Evolutionary conservation across 169 alveolate species (phyloP).

Genomic region (Plasmodium knowlesi): DNA sequence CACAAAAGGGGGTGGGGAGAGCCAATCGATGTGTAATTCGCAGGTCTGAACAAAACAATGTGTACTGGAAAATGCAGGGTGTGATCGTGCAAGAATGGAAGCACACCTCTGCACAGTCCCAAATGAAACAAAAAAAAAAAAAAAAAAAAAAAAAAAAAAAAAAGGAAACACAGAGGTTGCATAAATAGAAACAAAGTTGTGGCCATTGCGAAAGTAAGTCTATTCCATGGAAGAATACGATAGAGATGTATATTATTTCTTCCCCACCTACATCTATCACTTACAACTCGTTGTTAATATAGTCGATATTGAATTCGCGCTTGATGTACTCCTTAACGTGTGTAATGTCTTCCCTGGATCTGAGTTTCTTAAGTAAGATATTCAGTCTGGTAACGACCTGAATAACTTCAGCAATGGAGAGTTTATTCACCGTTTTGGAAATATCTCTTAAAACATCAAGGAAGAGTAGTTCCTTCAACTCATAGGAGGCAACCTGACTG

Average conservation of each 20-base stretch:
- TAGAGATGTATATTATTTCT: background rate
- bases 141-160: no score
- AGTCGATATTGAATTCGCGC: conserved; percentile 11
- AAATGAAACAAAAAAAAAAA: background rate
- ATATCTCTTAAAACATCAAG: conserved; percentile 48
- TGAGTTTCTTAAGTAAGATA: conserved; percentile 44
- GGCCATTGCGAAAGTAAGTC: background rate
- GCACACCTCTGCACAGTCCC: background rate
- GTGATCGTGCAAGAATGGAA: background rate
- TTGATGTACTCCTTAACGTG: conserved; percentile 31
- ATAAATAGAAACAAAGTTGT: background rate
- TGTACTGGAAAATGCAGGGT: background rate
- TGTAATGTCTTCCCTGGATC: conserved; percentile 51
- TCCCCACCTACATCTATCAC: background rate
- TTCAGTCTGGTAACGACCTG: conserved; percentile 34
- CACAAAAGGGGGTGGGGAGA: background rate
- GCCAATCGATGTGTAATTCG: background rate
- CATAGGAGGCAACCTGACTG: conserved; percentile 23
- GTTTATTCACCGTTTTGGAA: conserved; percentile 9
- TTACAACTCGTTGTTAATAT: conserved; percentile 34
- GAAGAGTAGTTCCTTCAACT: conserved; percentile 40
- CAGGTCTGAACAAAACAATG: background rate
- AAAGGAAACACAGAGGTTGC: background rate
- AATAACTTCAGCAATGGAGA: conserved; percentile 23
- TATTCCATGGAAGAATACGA: background rate